Base-by-base conservation (phyloP, 805 yeast species). In the Sungouiella blattae region DNA sequence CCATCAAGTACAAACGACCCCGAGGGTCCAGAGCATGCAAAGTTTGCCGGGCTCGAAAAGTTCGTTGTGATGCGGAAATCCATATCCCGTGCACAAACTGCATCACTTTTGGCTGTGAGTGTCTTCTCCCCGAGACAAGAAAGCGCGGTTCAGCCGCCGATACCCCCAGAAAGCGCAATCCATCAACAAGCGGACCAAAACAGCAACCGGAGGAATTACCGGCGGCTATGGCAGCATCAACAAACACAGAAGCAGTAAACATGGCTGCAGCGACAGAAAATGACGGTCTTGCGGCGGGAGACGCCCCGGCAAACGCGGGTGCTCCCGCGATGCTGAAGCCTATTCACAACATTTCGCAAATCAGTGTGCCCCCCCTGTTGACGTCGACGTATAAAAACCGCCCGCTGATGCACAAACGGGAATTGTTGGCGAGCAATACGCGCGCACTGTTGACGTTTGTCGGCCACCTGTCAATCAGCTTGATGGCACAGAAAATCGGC, bases 31-130 rank as follows among this genome's bases (percentile, higher is more conserved):
- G 86, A 30, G 91, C 89, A 2, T 83, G 93, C 52, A 72, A 76
- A 26, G 83, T 83, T n/a, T 85, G 93, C 52, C 78, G 87, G 36
- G 73, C 81, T 6, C 66, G 93, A 23, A 84, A 84, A 49, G 93
- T 84, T n/a, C 73, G 88, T 23, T 84, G 94, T 60, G 87, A 81
- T 51, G 85, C 83, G 9, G 82, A 66, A 41, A 66, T 67, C 26
- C 71, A 65, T 44, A 66, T 66, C 12, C 73, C 73, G 3, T 67
- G 72, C 41, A 73, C 88, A 15, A 83, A 83, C 55, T 83, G 91
- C 53, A 67, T 75, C 23, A 80, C 83, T 3, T 83, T 81, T 56
- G 81, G 83, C 6, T 74, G 86, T 49, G 86, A 79, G 33, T 86
- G 89, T 60, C 63, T 66, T 22, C 67, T 83, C 33, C 89, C 88